A percentile compares a stretch with the other conserved stretches of the same genome.
These are phyloP conservation scores for Cladosporium cucumerinum DNA, from an alignment of 2,329 filamentous ascomycete species.

Conservation along the genomic window DNA sequence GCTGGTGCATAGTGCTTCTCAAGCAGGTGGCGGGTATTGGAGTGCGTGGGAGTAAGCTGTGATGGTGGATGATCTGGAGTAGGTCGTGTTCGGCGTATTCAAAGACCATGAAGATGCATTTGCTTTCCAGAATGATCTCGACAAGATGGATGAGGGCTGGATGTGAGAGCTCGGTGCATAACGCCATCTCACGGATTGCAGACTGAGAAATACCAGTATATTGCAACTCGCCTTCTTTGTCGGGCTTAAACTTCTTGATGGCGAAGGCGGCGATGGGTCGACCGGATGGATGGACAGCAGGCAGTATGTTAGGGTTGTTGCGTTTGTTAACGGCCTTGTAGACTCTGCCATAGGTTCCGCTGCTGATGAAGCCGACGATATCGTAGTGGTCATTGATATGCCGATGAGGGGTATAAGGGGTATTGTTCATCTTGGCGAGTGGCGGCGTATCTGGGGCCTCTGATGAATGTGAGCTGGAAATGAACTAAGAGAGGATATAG, in stretches of 20 bases:
- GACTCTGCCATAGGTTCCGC: constrained; percentile 94
- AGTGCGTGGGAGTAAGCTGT: constrained; percentile 82
- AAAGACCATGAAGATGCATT: constrained; percentile 99
- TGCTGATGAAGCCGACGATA: constrained; percentile 96
- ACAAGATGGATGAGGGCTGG: constrained; percentile 84
- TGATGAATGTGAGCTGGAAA: background rate
- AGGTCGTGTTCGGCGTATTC: constrained; percentile 98
- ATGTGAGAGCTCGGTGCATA: constrained; percentile 89
- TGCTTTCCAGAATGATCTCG: constrained; percentile 96
- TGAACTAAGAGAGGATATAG: background rate
- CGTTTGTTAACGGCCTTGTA: constrained; percentile 95
- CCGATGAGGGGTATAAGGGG: constrained; percentile 65
- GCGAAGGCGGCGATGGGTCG: constrained; percentile 73
- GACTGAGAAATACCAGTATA: constrained; percentile 98
- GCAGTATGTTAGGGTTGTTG: constrained; percentile 49
- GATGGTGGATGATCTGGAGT: constrained; percentile 96
- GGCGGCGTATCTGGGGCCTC: constrained; percentile 22
- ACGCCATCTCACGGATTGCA: constrained; percentile 92
- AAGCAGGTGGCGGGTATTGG: constrained; percentile 85
- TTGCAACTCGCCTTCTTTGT: constrained; percentile 95
- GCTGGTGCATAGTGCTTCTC: constrained; percentile 92
- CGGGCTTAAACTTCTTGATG: constrained; percentile 99
- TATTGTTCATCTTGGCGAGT: constrained; percentile 33
- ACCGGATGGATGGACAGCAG: constrained; percentile 31
- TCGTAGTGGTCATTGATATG: constrained; percentile 90